Percentiles rank a stretch among this genome's conserved stretches.
Evolutionary conservation across 2,329 filamentous ascomycete genomes (phyloP).

Genomic region (Akanthomyces muscarius): DNA sequence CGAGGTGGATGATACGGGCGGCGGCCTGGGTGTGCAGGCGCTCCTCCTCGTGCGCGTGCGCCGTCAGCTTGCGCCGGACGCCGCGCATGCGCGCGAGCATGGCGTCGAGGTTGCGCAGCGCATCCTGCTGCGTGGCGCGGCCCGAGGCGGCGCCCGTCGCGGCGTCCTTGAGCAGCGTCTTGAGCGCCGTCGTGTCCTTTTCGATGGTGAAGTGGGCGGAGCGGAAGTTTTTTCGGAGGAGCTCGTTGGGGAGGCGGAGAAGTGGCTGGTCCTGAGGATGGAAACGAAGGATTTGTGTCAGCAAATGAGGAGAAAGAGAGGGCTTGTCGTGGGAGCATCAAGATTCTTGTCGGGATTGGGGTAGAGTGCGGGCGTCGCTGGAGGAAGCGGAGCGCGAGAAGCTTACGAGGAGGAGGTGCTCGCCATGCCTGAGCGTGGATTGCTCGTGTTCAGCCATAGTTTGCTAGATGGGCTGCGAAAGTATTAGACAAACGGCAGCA

Average conservation of each 20-base stretch:
- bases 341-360: background rate
- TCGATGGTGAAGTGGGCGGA: slow-evolving; percentile 74
- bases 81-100: slow-evolving; percentile 83
- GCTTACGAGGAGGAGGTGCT: slow-evolving; percentile 62
- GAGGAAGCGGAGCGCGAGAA: background rate
- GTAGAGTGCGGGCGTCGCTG: background rate
- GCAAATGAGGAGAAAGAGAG: background rate
- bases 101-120: slow-evolving; percentile 75
- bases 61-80: slow-evolving; percentile 80
- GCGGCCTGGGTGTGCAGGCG: slow-evolving; percentile 70
- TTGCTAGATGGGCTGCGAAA: background rate
- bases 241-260: slow-evolving; percentile 86
- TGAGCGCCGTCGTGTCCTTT: slow-evolving; percentile 61
- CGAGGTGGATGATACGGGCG: slow-evolving; percentile 74
- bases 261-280: slow-evolving; percentile 78
- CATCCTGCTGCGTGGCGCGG: slow-evolving; percentile 60
- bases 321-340: background rate
- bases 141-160: slow-evolving; percentile 65
- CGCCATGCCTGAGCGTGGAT: slow-evolving; percentile 68
- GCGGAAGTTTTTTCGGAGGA: slow-evolving; percentile 92
- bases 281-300: slow-evolving; percentile 11
- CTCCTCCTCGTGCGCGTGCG: slow-evolving; percentile 74
- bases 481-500: background rate
- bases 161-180: slow-evolving; percentile 57
- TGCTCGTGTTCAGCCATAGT: slow-evolving; percentile 58